These are phyloP conservation scores for Sindora glabra DNA, from an alignment of 306 rosid species.

Conservation along the genomic window DNA sequence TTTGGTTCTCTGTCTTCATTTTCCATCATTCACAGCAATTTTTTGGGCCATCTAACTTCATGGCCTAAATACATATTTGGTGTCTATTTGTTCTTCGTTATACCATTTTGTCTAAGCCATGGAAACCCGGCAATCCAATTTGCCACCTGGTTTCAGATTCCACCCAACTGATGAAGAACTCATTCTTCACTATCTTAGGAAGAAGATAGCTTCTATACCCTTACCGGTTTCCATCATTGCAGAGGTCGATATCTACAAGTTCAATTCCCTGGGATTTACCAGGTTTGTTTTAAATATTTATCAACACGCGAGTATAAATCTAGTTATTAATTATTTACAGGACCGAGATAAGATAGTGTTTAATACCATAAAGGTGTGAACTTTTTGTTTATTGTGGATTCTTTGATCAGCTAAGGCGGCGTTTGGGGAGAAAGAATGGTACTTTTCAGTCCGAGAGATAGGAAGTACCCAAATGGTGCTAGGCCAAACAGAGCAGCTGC, in stretches of 20 bases:
- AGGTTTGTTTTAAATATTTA: conserved; percentile 15
- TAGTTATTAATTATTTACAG: too few relatives aligned
- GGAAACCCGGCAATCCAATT: conserved; percentile 30
- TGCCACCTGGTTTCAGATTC: conserved; percentile 53
- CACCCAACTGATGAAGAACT: conserved; percentile 57
- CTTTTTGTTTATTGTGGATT: too few relatives aligned
- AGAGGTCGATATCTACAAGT: conserved; percentile 51
- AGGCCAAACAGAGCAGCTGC: conserved; percentile 68
- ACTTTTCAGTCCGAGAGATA: conserved; percentile 60
- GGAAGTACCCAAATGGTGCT: conserved; percentile 58
- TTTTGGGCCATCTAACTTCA: too few relatives aligned
- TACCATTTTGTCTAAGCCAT: too few relatives aligned
- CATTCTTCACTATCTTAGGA: conserved; percentile 43
- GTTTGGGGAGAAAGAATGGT: conserved; percentile 71
- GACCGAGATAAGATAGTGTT: too few relatives aligned
- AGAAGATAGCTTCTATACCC: conserved; percentile 39
- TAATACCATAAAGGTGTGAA: too few relatives aligned
- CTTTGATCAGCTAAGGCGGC: conserved; percentile 37
- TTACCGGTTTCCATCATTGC: conserved; percentile 51
- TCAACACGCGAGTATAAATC: too few relatives aligned
- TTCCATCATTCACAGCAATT: too few relatives aligned
- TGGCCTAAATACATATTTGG: too few relatives aligned
- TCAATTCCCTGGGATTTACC: conserved; percentile 55
- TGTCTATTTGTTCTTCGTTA: too few relatives aligned
- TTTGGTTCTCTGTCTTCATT: too few relatives aligned